These are phyloP conservation scores for Globisporangium solare DNA, from an alignment of 352 stramenopile genomes.

Conservation along the genomic window DNA sequence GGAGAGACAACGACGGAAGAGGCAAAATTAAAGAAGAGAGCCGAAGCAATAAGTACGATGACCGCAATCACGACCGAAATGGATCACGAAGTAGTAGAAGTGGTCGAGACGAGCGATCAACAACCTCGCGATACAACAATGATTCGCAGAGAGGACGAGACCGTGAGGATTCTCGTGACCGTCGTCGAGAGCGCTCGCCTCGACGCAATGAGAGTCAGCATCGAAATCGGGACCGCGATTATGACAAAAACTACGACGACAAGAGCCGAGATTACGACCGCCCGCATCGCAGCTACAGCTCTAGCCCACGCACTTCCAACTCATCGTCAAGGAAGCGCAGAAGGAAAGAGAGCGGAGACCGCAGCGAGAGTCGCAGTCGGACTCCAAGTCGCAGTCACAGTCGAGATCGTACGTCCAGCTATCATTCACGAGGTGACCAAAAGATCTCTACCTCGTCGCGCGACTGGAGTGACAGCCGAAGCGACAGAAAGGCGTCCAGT, in stretches of 20 bases:
- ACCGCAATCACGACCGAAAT: slow-evolving; percentile 15
- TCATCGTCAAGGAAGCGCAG: slow-evolving; percentile 37
- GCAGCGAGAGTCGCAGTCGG: slow-evolving; percentile 31
- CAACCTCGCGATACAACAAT: slow-evolving; percentile 11
- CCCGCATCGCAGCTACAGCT: slow-evolving; percentile 31
- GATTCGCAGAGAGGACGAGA: slow-evolving; percentile 7
- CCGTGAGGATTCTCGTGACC: slow-evolving; percentile 7
- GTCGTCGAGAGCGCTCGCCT: slow-evolving; percentile 13
- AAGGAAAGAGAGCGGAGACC: slow-evolving; percentile 25
- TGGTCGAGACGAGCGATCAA: slow-evolving; percentile 13
- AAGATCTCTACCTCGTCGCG: slow-evolving; percentile 12
- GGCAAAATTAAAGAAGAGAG: slow-evolving; percentile 14
- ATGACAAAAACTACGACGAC: slow-evolving; percentile 12
- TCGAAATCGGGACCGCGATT: slow-evolving; percentile 27
- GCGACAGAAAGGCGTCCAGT: slow-evolving; percentile 2
- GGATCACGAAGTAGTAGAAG: slow-evolving; percentile 11
- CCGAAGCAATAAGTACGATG: slow-evolving; percentile 18
- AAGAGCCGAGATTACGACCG: slow-evolving; percentile 18
- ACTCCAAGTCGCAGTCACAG: slow-evolving; percentile 44
- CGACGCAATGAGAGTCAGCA: slow-evolving; percentile 8
- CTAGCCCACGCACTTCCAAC: slow-evolving; percentile 21
- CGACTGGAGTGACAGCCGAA: slow-evolving; percentile 8
- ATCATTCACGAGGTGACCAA: slow-evolving; percentile 8
- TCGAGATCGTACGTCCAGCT: slow-evolving; percentile 18
- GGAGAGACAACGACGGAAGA: slow-evolving; percentile 11